Percentiles rank a stretch among this genome's conserved stretches.
phyloP scores from a whole-genome alignment of 306 rosid genomes.

The Ochetophila trinervis region DNA sequence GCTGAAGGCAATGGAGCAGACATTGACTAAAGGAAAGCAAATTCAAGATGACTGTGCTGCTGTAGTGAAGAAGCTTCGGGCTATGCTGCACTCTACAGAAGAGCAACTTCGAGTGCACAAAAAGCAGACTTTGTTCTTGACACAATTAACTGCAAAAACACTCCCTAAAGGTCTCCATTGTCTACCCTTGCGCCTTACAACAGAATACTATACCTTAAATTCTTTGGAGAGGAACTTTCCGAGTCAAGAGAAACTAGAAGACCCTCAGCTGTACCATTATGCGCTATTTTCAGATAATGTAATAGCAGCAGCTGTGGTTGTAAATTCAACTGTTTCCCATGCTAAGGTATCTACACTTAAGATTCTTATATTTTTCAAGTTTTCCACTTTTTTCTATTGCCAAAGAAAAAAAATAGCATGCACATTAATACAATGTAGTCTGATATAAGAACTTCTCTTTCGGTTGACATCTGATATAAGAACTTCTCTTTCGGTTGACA shows the following conservation, averaged over 20 bases:
- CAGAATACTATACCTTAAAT: slow-evolving; percentile 75
- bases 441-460: slow-evolving; percentile 15
- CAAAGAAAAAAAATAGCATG: not conserved
- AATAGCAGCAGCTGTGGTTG: slow-evolving; percentile 87
- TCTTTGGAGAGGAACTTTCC: slow-evolving; percentile 70
- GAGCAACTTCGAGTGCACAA: slow-evolving; percentile 89
- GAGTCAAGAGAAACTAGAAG: slow-evolving; percentile 75
- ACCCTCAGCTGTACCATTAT: slow-evolving; percentile 70
- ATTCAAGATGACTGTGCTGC: slow-evolving; percentile 76
- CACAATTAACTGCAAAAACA: slow-evolving; percentile 94
- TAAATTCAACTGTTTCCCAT: slow-evolving; percentile 72
- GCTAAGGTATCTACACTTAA: slow-evolving; percentile 53
- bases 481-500: slow-evolving; percentile 23
- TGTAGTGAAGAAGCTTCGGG: slow-evolving; percentile 83
- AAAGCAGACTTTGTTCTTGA: slow-evolving; percentile 87
- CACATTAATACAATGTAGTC: not conserved
- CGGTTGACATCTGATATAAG: slow-evolving; percentile 22
- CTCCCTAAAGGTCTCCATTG: slow-evolving; percentile 97
- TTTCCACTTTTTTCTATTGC: slow-evolving; percentile 11
- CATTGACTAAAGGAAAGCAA: slow-evolving; percentile 76
- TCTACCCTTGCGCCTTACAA: slow-evolving; percentile 94
- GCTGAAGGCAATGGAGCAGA: slow-evolving; percentile 76
- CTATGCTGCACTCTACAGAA: slow-evolving; percentile 88
- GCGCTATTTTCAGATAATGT: slow-evolving; percentile 92
- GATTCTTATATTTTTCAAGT: not conserved